Evolutionary conservation across 2,329 filamentous ascomycete genomes (phyloP), one percentile per base, ranked within the genome.

Genomic region (Claviceps purpurea): DNA sequence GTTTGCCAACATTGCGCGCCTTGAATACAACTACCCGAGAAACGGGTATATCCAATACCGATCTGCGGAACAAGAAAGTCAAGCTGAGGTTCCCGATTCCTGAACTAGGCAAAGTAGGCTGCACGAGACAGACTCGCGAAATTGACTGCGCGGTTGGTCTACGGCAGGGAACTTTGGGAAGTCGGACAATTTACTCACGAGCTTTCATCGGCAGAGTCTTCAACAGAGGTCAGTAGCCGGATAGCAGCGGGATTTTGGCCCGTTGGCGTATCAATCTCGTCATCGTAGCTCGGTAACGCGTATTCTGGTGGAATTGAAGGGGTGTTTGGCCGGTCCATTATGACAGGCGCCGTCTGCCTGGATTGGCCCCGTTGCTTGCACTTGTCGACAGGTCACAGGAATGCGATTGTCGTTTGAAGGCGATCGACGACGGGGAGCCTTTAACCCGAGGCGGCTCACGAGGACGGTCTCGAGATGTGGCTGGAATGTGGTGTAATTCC

Each of bases 211-310:
- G 62, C 58, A n/a, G 74, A 67, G 47, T 81, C 79, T 61, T 83
- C 80, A 64, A 80, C 72, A 6, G 78, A 82, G 50, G 79, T 83
- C 67, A 84, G 68, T 59, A 84, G 68, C 60, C 81, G 74, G 51
- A 84, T 74, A 55, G 73, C 76, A 38, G 79, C 73, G 45, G 72
- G 66, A 61, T 75, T 76, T 52, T 72, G 68, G 54, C 70, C 69
- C 41, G 68, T 69, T 18, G 72, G 71, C 30, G 70, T 73, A 56
- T 72, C 68, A 58, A 75, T 68, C 26, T 79, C 76, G 50, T 79
- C 76, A 60, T 78, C 74, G 61, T 84, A 82, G 50, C 66, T 65
- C 20, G 76, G 76, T 50, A 79, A 70, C 56, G 70, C 70, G 60
- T 83, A 84, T 56, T 79, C 76, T 37, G 79, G 78, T 54, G 76